A percentile compares a stretch with the other conserved stretches of the same genome.
Evolutionary conservation across 805 yeast genomes (phyloP).

Genomic region (Hanseniaspora guilliermondii): DNA sequence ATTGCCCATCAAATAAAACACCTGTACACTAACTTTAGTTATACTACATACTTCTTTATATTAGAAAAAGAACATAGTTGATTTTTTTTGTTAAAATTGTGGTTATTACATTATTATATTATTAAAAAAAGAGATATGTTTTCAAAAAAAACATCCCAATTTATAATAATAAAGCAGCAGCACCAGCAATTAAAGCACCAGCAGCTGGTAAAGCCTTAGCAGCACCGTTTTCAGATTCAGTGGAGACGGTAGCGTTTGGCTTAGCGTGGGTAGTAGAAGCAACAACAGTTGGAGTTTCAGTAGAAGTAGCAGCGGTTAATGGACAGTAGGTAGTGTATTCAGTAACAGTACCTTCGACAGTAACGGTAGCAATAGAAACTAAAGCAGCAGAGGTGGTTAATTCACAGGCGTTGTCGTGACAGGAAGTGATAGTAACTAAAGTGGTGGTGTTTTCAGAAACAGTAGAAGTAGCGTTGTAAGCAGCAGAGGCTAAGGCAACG

Average conservation of each 20-base stretch:
- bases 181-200: conserved; percentile 40
- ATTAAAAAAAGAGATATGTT: not conserved
- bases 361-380: conserved; percentile 28
- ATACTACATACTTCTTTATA: not conserved
- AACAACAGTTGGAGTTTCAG: conserved; percentile 14
- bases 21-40: conserved; percentile 9
- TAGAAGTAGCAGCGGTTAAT: conserved; percentile 15
- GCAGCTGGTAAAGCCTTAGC: conserved; percentile 36
- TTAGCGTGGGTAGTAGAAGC: conserved; percentile 8
- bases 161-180: conserved; percentile 48
- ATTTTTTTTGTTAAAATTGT: not conserved
- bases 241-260: conserved; percentile 16
- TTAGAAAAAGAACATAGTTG: not conserved
- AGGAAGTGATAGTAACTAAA: conserved; percentile 29
- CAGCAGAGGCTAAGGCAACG: conserved; percentile 19
- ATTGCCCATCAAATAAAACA: conserved; percentile 8
- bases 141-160: conserved; percentile 14
- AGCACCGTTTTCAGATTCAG: conserved; percentile 33
- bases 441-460: conserved; percentile 24
- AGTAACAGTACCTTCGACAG: conserved; percentile 28
- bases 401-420: conserved; percentile 26
- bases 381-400: conserved; percentile 28
- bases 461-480: conserved; percentile 21
- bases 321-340: conserved; percentile 30
- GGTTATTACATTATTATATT: not conserved